Conservation (phyloP, 805 yeast genomes). For the Wickerhamiella allomyrinae region DNA sequence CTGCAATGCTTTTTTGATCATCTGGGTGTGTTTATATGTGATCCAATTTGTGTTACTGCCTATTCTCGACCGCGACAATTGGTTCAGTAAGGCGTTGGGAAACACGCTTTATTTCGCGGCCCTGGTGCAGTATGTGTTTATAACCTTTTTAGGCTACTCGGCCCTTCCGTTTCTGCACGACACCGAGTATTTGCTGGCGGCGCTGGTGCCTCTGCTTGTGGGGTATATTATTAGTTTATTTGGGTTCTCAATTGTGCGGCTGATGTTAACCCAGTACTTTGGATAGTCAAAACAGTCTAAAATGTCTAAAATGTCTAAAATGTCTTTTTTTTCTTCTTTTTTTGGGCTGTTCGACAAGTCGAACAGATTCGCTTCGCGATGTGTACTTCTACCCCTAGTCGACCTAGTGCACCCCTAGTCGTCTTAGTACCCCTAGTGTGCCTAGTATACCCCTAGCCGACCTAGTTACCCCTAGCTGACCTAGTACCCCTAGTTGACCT, state of each 20-base stretch:
- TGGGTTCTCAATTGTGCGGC: constrained; percentile 60
- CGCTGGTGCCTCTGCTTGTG: constrained; percentile 46
- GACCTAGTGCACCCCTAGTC: too few species aligned
- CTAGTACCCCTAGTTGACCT: too few species aligned
- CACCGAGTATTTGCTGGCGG: constrained; percentile 47
- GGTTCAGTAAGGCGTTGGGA: constrained; percentile 59
- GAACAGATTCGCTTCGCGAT: too few species aligned
- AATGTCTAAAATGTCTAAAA: too few species aligned
- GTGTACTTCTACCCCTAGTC: too few species aligned
- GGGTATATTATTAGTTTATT: constrained; percentile 43
- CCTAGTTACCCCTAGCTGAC: too few species aligned
- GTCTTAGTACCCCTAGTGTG: too few species aligned
- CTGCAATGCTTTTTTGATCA: constrained; percentile 72
- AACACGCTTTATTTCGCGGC: constrained; percentile 66
- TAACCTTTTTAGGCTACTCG: constrained; percentile 83
- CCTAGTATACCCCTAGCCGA: too few species aligned
- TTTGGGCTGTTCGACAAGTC: too few species aligned
- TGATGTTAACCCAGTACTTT: constrained; percentile 38
- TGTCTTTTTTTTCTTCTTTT: too few species aligned
- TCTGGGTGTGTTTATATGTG: constrained; percentile 65
- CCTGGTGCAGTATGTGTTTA: constrained; percentile 56
- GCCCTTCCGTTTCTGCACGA: constrained; percentile 52
- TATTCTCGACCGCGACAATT: constrained; percentile 45
- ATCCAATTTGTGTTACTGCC: constrained; percentile 67
- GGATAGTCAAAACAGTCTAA: too few species aligned